Base-by-base conservation (phyloP, 805 yeast genomes). In the Zygosaccharomyces kombuchaensis region DNA sequence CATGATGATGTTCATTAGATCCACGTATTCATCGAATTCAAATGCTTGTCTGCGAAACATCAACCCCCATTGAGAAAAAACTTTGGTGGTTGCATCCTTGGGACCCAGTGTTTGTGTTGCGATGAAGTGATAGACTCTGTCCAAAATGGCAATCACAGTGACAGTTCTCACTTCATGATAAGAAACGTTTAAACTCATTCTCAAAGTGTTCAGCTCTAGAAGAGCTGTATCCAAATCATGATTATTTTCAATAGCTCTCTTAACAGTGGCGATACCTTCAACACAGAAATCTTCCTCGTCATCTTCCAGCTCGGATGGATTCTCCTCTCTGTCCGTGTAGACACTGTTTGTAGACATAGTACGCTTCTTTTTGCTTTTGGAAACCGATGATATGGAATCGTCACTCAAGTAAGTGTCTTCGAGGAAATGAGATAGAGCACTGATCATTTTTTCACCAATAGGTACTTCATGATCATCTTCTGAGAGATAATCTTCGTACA, bases 171-270 rank as follows among this genome's bases (percentile, higher is more conserved):
- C 97, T 60, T 90, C 96, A 58, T 87, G 95, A 66, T 93, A 91
- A 0, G 93, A 78, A 13, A 89, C 99, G 63, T 93, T 88, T 93
- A 90, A 85, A 58, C 96, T 87, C 99, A 93, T 91, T 69, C 98
- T 78, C 60, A 93, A 74, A 0, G 99, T 93, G 63, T 91, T 91
- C 58, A 93, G 76, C 69, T 93, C 99, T 48, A 93, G 71, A 52
- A 88, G 69, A 0, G 99, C 97, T 10, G 96, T 90, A 62, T 91
- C 97, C 49, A 88, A 74, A 58, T 87, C 95, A 66, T 93, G 99
- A 64, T 88, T 86, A 59, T 90, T 84, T 55, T 86, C 91, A 66
- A 93, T 77, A 1, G 99, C 95, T 61, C 99, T 77, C 56, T 83
- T 87, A 26, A 93, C 86, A 0, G 97, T 88, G 9, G 95, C 96